Base-by-base conservation (phyloP, 2,329 filamentous ascomycete genomes). In the Diaporthe citri region DNA sequence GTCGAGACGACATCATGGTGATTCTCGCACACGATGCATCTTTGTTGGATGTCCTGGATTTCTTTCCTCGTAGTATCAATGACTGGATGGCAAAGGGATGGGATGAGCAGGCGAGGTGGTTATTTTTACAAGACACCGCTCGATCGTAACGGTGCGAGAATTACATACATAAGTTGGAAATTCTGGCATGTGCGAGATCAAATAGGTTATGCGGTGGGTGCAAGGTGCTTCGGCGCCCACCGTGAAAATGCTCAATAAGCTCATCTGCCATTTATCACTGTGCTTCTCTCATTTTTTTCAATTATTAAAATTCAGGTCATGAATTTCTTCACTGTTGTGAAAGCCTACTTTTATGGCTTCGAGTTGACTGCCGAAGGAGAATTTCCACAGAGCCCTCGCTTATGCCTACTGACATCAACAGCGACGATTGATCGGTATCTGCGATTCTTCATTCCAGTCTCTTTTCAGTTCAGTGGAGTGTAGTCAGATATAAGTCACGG, bases 1-100 rank as follows among this genome's bases (percentile, higher is more conserved):
- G 70, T 10, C 67, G 75, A 31, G 72, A 72, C 2, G 64, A 76
- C 28, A 72, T 79, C 4, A 74, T 76, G 46, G 66, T 77, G 28
- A 67, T 79, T 8, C 72, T 76, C 28, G 77, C 78, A 8, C 78
- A 79, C 67, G 78, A 79, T 67, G 59, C 73, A 4, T 74, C 64
- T 2, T 66, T 79, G 2, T 46, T 76, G 8, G 74, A 74, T 13
- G 60, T 57, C 0, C 43, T 79, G 9, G 76, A 77, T 31, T 64
- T 77, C 15, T 78, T 77, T 43, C 77, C 78, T 2, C 48, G 66
- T 6, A 48, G n/a, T n/a, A 73, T 73, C 8, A 79, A 79, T 46
- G 74, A 66, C 6, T 77, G 74, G 73, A 69, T 46, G 17, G 70
- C 59, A 15, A 72, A 76, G 15, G 77, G 74, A 2, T 77, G 74